Evolutionary conservation across 1,284 basidiomycete genomes (phyloP), one percentile per base, ranked within the genome.

Genomic region (Moniliophthora roreri): DNA sequence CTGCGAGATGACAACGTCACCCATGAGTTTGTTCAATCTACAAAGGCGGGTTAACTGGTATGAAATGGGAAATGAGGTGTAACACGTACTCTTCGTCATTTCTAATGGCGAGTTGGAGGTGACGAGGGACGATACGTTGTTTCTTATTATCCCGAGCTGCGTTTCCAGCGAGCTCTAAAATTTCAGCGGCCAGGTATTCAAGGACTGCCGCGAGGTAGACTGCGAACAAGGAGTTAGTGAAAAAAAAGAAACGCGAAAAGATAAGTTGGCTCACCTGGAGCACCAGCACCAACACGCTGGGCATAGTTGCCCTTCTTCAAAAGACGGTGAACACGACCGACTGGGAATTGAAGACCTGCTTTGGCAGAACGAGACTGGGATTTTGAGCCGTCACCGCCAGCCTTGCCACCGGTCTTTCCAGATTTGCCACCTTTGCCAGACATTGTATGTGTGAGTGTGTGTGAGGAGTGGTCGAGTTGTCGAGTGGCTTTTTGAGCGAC

Each of bases 81-180:
- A 13, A 23, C 10, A 75, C 82, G 60, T 61, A 84, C 85, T 92
- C 89, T 64, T 92, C 89, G 57, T 92, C 90, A 70, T 92, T 92
- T 61, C 91, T 82, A 72, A 95, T 93, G 62, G 92, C 93, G 58
- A 95, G 87, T 69, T 94, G 91, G 55, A 95, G 70, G 73, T 95
- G 92, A 69, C 93, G 85, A 55, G 93, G 93, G 15, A 93, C 89
- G 68, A 95, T 94, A 86, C 92, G 91, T 66, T 91, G 89, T 80
- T 93, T 87, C 80, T 89, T 89, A 79, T 89, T 89, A 69, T 87
- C 85, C 60, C 84, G 78, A 37, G 82, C 84, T 49, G 88, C 90
- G 73, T 91, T 92, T 62, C 91, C 91, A 58, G 91, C 91, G 38
- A 93, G 78, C 72, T 93, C 90, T 60, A 93, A 85, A 67, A 93